Percentiles rank a stretch among this genome's conserved stretches.
These are phyloP conservation scores for Trypanosoma brucei DNA, from an alignment of 208 protist species.

Conservation along the genomic window DNA sequence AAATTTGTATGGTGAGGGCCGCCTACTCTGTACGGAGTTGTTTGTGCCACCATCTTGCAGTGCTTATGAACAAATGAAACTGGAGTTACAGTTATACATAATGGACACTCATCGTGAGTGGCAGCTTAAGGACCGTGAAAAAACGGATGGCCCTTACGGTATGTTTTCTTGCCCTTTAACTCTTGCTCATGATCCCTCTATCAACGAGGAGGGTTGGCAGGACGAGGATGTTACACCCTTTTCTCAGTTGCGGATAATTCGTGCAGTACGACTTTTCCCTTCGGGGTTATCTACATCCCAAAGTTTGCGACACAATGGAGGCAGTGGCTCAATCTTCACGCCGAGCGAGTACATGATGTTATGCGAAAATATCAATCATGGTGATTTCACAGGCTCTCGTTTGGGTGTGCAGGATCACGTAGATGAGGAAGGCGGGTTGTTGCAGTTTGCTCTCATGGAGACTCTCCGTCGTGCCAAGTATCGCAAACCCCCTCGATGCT, in stretches of 20 bases:
- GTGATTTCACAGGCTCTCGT: slow-evolving; percentile 39
- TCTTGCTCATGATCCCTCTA: slow-evolving; percentile 3
- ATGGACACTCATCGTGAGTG: slow-evolving; percentile 67
- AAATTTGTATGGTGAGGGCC: slow-evolving; percentile 37
- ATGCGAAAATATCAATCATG: slow-evolving; percentile 59
- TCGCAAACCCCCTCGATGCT: slow-evolving; percentile 18
- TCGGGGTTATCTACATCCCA: not conserved
- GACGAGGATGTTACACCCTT: slow-evolving; percentile 9
- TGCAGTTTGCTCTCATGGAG: slow-evolving; percentile 45
- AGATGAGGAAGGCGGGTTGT: slow-evolving; percentile 36
- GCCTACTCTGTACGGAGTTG: slow-evolving; percentile 48
- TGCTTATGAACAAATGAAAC: slow-evolving; percentile 59
- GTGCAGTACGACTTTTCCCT: slow-evolving; percentile 2
- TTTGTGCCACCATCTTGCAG: slow-evolving; percentile 20
- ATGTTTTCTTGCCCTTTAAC: slow-evolving; percentile 21
- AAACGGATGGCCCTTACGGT: not conserved
- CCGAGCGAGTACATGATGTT: slow-evolving; percentile 59
- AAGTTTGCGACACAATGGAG: not conserved
- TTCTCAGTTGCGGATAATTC: slow-evolving; percentile 15
- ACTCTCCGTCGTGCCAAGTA: slow-evolving; percentile 65
- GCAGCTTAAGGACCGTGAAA: slow-evolving; percentile 53
- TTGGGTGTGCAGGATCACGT: slow-evolving; percentile 37
- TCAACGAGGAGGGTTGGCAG: not conserved
- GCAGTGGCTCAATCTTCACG: slow-evolving; percentile 3
- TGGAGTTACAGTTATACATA: slow-evolving; percentile 59